phyloP scores from a whole-genome alignment of 2,329 filamentous ascomycete species.

The Fusarium domesticum region DNA sequence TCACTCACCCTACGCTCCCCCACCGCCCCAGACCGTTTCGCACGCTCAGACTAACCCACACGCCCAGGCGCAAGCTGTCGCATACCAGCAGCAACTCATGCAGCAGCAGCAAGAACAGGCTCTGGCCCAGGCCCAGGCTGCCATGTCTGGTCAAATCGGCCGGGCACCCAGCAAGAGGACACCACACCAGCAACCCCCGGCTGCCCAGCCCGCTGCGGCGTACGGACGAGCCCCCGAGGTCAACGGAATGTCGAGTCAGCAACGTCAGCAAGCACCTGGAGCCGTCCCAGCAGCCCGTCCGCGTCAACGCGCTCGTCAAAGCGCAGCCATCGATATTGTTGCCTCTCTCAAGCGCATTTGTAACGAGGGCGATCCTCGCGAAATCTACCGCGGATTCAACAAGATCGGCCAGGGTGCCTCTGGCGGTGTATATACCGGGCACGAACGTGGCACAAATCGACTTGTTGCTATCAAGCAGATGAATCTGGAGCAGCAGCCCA shows the following conservation, averaged over 20 bases:
- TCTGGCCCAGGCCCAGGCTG: conserved; percentile 74
- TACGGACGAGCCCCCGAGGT: conserved; percentile 31
- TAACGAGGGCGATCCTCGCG: conserved; percentile 81
- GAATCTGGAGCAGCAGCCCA: conserved; percentile 97
- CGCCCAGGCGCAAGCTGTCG: conserved; percentile 40
- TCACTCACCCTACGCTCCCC: conserved; percentile 48
- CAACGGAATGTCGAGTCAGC: conserved; percentile 34
- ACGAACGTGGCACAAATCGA: conserved; percentile 77
- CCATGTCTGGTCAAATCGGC: conserved; percentile 67
- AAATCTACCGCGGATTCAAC: conserved; percentile 80
- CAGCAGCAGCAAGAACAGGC: conserved; percentile 88
- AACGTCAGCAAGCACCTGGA: conserved; percentile 38
- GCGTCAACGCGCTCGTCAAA: conserved; percentile 75
- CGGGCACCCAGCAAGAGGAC: conserved; percentile 72
- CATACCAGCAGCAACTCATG: conserved; percentile 61
- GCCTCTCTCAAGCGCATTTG: conserved; percentile 84
- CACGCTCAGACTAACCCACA: no score
- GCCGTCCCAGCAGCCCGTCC: conserved; percentile 59
- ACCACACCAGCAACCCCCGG: conserved; percentile 31
- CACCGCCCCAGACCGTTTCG: conserved; percentile 36
- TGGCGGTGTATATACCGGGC: conserved; percentile 90
- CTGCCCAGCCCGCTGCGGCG: conserved; percentile 25
- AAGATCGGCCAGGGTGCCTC: conserved; percentile 98
- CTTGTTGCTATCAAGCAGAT: conserved; percentile 99
- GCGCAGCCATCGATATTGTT: conserved; percentile 77